Conservation (phyloP, 148 eudicot genomes). For the Fagopyrum esculentum region DNA sequence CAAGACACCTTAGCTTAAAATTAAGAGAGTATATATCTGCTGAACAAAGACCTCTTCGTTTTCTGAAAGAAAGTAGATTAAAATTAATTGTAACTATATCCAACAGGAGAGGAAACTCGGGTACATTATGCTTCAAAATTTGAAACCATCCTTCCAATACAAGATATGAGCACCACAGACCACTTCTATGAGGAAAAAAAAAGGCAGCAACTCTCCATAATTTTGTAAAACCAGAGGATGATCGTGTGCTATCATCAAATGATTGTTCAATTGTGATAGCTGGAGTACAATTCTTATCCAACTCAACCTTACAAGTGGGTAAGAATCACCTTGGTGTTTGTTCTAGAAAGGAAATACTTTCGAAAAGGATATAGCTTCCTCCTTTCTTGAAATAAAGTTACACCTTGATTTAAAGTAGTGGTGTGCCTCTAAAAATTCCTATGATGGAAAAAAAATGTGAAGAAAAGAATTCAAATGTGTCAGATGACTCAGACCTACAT, state of each 20-base stretch:
- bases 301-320: background rate
- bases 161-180: background rate
- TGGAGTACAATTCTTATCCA: background rate
- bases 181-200: background rate
- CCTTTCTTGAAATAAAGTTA: background rate
- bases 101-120: background rate
- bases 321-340: background rate
- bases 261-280: background rate
- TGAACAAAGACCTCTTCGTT: background rate
- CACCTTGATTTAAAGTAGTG: background rate
- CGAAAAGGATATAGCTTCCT: background rate
- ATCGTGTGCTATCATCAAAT: slow-evolving; percentile 1
- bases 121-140: background rate
- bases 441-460: background rate
- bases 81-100: background rate
- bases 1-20: background rate
- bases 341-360: background rate
- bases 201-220: background rate
- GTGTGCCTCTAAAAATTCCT: background rate
- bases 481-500: background rate
- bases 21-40: background rate
- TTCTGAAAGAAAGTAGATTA: background rate
- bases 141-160: background rate
- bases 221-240: background rate
- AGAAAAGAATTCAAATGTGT: background rate